Percentiles rank a stretch among this genome's conserved stretches.
Conservation (phyloP, 495 filamentous ascomycete genomes). For the Penicillium pulvis region DNA sequence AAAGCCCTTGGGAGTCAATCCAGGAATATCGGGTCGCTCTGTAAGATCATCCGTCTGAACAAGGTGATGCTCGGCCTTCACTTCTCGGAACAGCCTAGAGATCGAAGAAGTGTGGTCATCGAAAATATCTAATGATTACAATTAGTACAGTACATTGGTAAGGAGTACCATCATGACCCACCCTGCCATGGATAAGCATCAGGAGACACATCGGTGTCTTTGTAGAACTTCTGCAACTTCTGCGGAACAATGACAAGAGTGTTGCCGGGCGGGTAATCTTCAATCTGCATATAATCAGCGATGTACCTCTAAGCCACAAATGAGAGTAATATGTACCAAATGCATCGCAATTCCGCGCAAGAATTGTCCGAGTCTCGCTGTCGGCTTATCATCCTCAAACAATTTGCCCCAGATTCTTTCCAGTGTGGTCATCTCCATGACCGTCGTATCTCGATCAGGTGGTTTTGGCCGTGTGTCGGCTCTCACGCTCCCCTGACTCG, state of each 20-base stretch:
- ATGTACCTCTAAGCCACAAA: not conserved
- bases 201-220: conserved; percentile 57
- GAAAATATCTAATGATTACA: conserved; percentile 45
- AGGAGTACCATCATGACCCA: conserved; percentile 25
- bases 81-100: conserved; percentile 72
- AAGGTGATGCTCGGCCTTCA: conserved; percentile 80
- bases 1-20: conserved; percentile 79
- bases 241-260: conserved; percentile 78
- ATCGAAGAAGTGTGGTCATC: conserved; percentile 58
- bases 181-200: conserved; percentile 71
- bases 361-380: conserved; percentile 67
- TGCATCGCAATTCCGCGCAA: conserved; percentile 76
- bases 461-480: conserved; percentile 43
- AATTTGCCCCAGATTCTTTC: conserved; percentile 76
- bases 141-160: not conserved
- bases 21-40: conserved; percentile 69
- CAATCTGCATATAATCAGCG: conserved; percentile 58
- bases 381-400: conserved; percentile 72
- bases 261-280: conserved; percentile 70
- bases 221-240: conserved; percentile 81
- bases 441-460: conserved; percentile 47
- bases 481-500: conserved; percentile 40
- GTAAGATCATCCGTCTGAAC: conserved; percentile 60
- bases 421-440: conserved; percentile 58
- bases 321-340: conserved; percentile 54